phyloP scores from a whole-genome alignment of 1,139 yeast genomes.

The Insectozyma bohioensis region DNA sequence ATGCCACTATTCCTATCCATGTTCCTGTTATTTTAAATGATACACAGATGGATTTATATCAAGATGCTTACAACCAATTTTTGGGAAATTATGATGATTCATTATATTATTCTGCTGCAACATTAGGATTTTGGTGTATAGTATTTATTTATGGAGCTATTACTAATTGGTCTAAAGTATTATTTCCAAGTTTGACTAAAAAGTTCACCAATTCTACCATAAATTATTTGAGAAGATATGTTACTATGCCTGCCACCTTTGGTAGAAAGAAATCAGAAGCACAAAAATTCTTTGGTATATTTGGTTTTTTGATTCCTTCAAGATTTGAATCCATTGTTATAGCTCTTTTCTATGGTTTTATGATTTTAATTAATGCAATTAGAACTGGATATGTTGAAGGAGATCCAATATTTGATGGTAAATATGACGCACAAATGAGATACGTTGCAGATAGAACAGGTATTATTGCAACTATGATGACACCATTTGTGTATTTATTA shows the following conservation, averaged over 20 bases:
- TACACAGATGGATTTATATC: slow-evolving; percentile 2
- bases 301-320: slow-evolving; percentile 23
- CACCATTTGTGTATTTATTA: slow-evolving; percentile 36
- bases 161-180: slow-evolving; percentile 37
- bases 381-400: slow-evolving; percentile 19
- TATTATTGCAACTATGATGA: slow-evolving; percentile 25
- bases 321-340: slow-evolving; percentile 25
- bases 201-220: slow-evolving; percentile 3
- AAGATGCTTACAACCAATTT: slow-evolving; percentile 8
- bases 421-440: slow-evolving; percentile 23
- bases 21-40: slow-evolving; percentile 3
- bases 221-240: slow-evolving; percentile 3
- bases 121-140: slow-evolving; percentile 49
- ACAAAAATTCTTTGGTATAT: slow-evolving; percentile 6
- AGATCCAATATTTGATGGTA: slow-evolving; percentile 25
- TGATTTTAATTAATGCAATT: slow-evolving; percentile 35
- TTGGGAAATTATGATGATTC: slow-evolving; percentile 38
- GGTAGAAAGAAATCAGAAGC: slow-evolving; percentile 20
- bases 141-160: slow-evolving; percentile 40
- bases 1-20: slow-evolving; percentile 14
- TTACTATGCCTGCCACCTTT: slow-evolving; percentile 28
- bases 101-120: slow-evolving; percentile 48
- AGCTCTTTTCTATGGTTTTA: slow-evolving; percentile 28
- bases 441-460: slow-evolving; percentile 36
- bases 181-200: slow-evolving; percentile 21